Evolutionary conservation across 176 grass and related monocot species (phyloP), one percentile per base, ranked within the genome.

Genomic region (Ensete ventricosum): DNA sequence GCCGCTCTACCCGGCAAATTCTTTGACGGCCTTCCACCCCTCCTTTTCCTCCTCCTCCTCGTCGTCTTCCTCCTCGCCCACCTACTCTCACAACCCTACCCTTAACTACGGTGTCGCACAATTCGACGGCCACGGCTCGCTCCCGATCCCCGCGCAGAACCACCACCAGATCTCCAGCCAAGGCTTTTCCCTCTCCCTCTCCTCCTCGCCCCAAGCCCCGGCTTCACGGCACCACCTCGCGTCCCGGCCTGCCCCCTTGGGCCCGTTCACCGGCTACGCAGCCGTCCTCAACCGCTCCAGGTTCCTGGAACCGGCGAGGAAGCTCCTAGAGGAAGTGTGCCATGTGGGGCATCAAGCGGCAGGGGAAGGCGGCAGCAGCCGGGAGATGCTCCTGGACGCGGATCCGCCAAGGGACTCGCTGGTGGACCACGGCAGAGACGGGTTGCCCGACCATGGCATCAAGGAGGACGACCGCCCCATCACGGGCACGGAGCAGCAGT

Each of bases 91-190:
- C 11, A 71, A 71, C 27, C 68, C 34, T 2, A 9, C 24, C 34
- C 34, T 43, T 43, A 43, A 0, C 14, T 14, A 23, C 8, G 16
- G 54, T 16, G 25, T 21, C 25, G 14, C 73, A 19, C 73, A 75
- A 59, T 75, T 59, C 54, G 26, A 34, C 14, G 71, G 50, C 20
- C 71, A 73, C 20, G 11, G n/a, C 5, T 9, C 52, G 21, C 53
- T 74, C 25, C 53, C 72, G 53, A 55, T 27, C 14, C 53, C 52
- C 9, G 34, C 34, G 52, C 53, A 54, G 9, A 23, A 43, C 34
- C 48, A 71, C 9, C 29, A 71, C 11, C 89, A 91, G 82, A 91
- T 91, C 82, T 80, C 85, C 62, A 91, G 69, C 77, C 89, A 86
- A 78, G 83, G 72, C 81, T 85, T 92, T 22, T 73, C 71, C 21